Base-by-base conservation (phyloP, 768 basidiomycete genomes). In the Mycena kentingensis region DNA sequence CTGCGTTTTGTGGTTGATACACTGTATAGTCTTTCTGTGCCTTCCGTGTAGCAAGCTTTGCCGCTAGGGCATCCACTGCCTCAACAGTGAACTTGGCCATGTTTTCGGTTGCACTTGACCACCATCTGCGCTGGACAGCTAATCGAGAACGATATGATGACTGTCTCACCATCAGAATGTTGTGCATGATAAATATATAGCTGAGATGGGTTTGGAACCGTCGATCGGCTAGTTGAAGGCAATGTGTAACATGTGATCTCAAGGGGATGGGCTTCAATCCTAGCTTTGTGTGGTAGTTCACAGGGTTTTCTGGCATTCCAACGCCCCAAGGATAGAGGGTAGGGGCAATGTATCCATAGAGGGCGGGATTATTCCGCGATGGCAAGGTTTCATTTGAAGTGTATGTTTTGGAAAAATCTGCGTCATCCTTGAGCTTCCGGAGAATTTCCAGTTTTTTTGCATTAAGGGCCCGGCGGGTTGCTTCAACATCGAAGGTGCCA, bases 301-400 rank as follows among this genome's bases (percentile, higher is more conserved):
- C 28, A 19, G 50, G 54, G 18, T 59, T 50, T 2, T 55, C 54
- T 21, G 52, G 50, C 45, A 54, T 45, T 42, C 58, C 41, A 41
- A 50, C 18, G 44, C 58, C 27, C 19, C 45, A 51, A 1, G 51
- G 51, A 18, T 46, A 54, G 1, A 52, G 44, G 4, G 31, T 29
- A 2, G 62, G 62, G 54, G 57, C 61, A 27, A 63, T 24, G 19
- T 28, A 21, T 7, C 46, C 56, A 37, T 53, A 63, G n/a, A 60
- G 21, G 15, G 29, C 21, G 24, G 62, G 62, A 34, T 61, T 59
- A 15, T 60, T n/a, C 0, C 47, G 51, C 0, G 48, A 29, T 4
- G 38, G 58, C 38, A 31, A 41, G 4, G 37, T 38, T 12, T 34
- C 44, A 25, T 8, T 35, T 16, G 15, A 42, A 25, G 2, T 35